Evolutionary conservation across 169 alveolate genomes (phyloP).

Genomic region (Cystoisospora suis): DNA sequence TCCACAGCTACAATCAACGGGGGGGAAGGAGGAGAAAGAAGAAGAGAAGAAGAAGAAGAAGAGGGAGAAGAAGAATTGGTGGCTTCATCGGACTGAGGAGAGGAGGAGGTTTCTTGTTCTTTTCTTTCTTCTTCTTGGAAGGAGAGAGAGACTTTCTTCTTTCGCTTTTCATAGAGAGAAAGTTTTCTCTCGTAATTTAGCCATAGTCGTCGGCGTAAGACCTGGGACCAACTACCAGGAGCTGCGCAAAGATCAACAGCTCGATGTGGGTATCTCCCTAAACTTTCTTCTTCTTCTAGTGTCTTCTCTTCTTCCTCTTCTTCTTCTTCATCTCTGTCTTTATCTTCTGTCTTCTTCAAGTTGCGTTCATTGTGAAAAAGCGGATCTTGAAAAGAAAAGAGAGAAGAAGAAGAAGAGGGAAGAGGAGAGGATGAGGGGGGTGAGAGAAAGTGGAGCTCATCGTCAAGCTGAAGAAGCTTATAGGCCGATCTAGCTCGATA

Average conservation of each 20-base stretch:
- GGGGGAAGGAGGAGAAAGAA: constrained; percentile 21
- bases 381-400: no score
- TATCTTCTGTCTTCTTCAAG: not conserved
- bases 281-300: not conserved
- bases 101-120: not conserved
- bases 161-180: constrained; percentile 49
- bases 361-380: not conserved
- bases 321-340: not conserved
- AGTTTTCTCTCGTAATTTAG: constrained; percentile 23
- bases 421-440: constrained; percentile 17
- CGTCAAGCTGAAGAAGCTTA: constrained; percentile 94
- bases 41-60: not conserved
- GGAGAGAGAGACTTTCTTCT: not conserved
- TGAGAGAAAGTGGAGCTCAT: constrained; percentile 80
- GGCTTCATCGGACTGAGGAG: constrained; percentile 58
- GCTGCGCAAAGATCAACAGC: constrained; percentile 98
- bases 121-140: not conserved
- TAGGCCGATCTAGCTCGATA: constrained; percentile 97
- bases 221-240: constrained; percentile 99
- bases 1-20: constrained; percentile 95
- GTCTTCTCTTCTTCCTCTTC: not conserved
- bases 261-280: constrained; percentile 75
- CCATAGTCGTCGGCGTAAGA: constrained; percentile 70
- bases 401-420: not conserved
- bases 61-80: not conserved